Percentiles rank a stretch among this genome's conserved stretches.
phyloP scores from a whole-genome alignment of 208 protist species.

The Acanthamoeba culbertsoni region DNA sequence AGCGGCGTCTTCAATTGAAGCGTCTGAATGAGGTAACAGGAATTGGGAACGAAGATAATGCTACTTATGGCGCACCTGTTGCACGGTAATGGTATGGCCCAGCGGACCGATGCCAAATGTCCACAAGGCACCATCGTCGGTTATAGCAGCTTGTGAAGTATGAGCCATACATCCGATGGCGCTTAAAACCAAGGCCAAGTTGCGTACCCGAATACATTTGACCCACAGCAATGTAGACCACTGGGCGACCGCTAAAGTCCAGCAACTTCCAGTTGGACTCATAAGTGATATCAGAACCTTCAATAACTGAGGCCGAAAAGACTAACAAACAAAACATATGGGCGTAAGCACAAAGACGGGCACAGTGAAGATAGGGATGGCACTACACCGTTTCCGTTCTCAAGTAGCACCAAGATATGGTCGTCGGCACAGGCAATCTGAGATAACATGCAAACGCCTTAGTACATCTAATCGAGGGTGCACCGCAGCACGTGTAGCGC shows the following conservation, averaged over 20 bases:
- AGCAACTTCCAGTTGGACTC: neutral
- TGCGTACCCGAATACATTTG: conserved; percentile 1
- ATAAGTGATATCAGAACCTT: neutral
- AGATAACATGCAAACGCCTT: neutral
- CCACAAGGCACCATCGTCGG: neutral
- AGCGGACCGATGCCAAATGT: neutral
- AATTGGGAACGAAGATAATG: neutral
- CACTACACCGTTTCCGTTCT: neutral
- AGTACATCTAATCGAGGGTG: neutral
- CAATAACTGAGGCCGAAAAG: neutral
- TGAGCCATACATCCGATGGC: neutral
- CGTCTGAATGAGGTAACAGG: neutral
- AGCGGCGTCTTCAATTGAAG: neutral
- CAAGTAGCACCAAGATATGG: neutral
- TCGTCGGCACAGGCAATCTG: neutral
- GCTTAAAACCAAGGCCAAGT: neutral
- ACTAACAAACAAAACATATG: neutral
- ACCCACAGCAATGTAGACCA: neutral
- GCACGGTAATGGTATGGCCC: neutral
- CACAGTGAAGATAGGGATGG: neutral
- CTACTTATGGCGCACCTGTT: too few species aligned
- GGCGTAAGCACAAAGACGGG: neutral
- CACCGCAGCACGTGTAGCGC: neutral
- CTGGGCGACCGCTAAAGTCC: neutral
- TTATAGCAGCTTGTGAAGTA: neutral